Evolutionary conservation across 2,329 filamentous ascomycete species (phyloP), one percentile per base, ranked within the genome.

Genomic region (Alternaria conjuncta): DNA sequence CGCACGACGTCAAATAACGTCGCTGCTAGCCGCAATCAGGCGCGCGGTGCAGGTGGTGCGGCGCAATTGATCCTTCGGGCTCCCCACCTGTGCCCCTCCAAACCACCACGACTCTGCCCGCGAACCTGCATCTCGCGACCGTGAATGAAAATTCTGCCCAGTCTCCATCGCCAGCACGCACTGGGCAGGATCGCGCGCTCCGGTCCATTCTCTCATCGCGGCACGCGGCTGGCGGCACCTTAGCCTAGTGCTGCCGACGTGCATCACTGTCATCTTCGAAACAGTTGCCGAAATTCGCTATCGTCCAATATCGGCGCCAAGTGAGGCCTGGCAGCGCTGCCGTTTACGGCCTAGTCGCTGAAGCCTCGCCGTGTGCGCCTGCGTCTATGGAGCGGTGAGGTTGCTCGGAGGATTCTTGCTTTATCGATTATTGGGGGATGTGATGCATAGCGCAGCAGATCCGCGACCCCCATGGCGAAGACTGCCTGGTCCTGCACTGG

Each of bases 241-340:
- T 60, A 43, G 57, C 50, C 64, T 72, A 74, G 71, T 64, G 71
- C 51, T 61, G 61, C 68, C 67, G 69, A 68, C 55, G 55, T 64
- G 60, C 54, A 63, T 64, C 53, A 50, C 65, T 58, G 28, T 66
- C 58, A 63, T 62, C 46, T 53, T 56, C 68, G 61, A 57, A 59
- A 60, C 59, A 57, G 59, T 41, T 65, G 62, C 64, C 67, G 69
- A 69, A 43, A 61, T 46, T 59, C 36, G 51, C 59, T 63, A 63
- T 64, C 54, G 64, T 65, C 69, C 70, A 72, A 67, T 69, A 56
- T 66, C 59, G 54, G 47, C 66, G 71, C 71, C 69, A 72, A 74
- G 70, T 15, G 28, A 43, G 23, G 26, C 18, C 15, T 13, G 36
- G 36, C 36, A 60, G 36, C 43, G 50, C 15, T 51, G 10, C 20